Percentiles rank a stretch among this genome's conserved stretches.
These are phyloP conservation scores for Pichia cephalocereana DNA, from an alignment of 805 yeast genomes.

Conservation along the genomic window DNA sequence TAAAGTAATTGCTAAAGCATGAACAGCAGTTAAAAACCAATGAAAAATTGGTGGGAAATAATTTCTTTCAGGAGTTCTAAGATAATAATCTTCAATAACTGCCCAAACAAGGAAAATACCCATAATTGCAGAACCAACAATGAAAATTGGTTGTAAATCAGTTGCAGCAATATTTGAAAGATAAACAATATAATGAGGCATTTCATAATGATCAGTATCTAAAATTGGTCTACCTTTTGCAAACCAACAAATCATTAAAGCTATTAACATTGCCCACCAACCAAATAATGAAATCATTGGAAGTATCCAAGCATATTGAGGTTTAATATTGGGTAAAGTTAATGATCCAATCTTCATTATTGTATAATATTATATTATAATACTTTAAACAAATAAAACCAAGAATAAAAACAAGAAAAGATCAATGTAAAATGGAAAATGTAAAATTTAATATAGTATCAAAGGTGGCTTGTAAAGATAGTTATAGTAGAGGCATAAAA, in stretches of 20 bases:
- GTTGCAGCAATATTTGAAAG: constrained; percentile 88
- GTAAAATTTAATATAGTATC: too few relatives aligned
- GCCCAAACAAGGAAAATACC: constrained; percentile 65
- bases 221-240: constrained; percentile 71
- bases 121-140: constrained; percentile 67
- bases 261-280: constrained; percentile 91
- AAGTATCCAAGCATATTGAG: constrained; percentile 27
- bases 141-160: constrained; percentile 74
- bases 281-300: constrained; percentile 60
- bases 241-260: constrained; percentile 72
- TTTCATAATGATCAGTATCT: constrained; percentile 41
- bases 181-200: constrained; percentile 37
- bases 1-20: constrained; percentile 17
- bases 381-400: too few relatives aligned
- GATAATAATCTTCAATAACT: constrained; percentile 49
- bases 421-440: too few relatives aligned
- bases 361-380: too few relatives aligned
- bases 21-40: constrained; percentile 14
- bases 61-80: constrained; percentile 44
- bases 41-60: constrained; percentile 39
- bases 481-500: too few relatives aligned
- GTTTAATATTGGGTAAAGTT: constrained; percentile 19
- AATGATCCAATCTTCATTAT: constrained; percentile 9
- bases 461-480: too few relatives aligned
- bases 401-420: too few relatives aligned